Evolutionary conservation across 2,329 filamentous ascomycete species (phyloP), one percentile per base, ranked within the genome.

Genomic region (Escovopsis sp.): DNA sequence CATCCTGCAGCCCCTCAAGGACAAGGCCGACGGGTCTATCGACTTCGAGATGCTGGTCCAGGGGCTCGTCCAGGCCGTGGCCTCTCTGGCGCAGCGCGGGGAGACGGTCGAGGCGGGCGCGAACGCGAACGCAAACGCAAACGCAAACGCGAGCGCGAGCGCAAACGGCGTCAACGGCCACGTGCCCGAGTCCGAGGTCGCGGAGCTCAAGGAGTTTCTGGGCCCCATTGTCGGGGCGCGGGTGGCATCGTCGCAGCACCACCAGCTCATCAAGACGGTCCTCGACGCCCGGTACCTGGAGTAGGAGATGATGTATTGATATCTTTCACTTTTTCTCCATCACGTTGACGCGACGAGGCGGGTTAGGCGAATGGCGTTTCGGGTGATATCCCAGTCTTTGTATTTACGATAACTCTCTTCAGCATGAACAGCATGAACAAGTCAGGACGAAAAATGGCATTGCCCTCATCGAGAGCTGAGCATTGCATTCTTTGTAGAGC

Each of bases 21-120:
- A 75, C 34, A 71, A 67, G 52, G 63, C 64, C 12, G 71, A 72
- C 30, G 56, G 61, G 1, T 45, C 45, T 7, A 61, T 72, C 40
- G 73, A 78, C 50, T 68, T 69, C 43, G 70, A 75, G 51, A 69
- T 72, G 61, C 59, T 78, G 10, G 61, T 76, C 0, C 67, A 72
- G 42, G 73, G 65, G n/a, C 65, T 78, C 39, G 58, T 76, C 39
- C 71, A 72, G 51, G 70, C 70, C 0, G 62, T 75, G 6, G 59
- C 63, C 12, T 68, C 66, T 0, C 57, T 77, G 9, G 55, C 59
- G 1, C 59, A 60, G 18, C 55, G 54, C 2, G 48, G 56, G 26
- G 51, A 58, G 12, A 46, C 56, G 8, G 30, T 33, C 9, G 43
- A 40, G 45, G 23, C 4, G 23, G 23, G 23, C 23, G 23, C 23